Conservation (phyloP, 2,329 filamentous ascomycete species). For the Orbilia brochopaga region DNA sequence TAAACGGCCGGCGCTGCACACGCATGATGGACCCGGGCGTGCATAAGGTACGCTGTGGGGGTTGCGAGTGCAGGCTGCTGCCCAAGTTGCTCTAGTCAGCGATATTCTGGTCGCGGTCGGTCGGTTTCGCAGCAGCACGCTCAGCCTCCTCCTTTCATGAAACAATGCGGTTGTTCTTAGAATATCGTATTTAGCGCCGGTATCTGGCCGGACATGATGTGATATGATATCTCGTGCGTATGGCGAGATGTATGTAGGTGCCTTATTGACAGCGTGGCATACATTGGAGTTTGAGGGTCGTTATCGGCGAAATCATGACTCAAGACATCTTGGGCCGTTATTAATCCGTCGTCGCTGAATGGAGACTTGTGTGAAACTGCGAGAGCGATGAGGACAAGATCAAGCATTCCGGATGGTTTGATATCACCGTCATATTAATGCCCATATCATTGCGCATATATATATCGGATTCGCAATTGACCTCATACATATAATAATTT, state of each 20-base stretch:
- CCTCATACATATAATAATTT: too few species aligned
- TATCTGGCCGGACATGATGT: too few species aligned
- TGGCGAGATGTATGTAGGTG: too few species aligned
- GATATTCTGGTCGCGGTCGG: too few species aligned
- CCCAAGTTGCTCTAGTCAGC: too few species aligned
- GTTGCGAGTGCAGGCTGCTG: too few species aligned
- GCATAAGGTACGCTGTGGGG: neutral
- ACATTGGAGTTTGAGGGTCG: neutral
- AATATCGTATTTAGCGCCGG: neutral
- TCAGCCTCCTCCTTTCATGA: slow-evolving; percentile 1
- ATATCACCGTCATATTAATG: too few species aligned
- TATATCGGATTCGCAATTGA: too few species aligned
- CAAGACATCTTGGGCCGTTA: neutral
- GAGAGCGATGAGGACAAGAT: neutral
- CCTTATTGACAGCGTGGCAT: too few species aligned
- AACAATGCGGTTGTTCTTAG: neutral
- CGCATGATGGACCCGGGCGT: neutral
- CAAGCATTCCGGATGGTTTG: neutral
- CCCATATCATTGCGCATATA: too few species aligned
- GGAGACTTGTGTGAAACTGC: neutral
- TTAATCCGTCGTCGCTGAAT: neutral
- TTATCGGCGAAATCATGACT: neutral
- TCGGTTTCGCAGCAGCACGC: neutral
- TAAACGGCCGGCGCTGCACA: neutral
- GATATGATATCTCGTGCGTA: too few species aligned